Evolutionary conservation across 164 flowering plant genomes (phyloP).

Genomic region (Vitis rotundifolia): DNA sequence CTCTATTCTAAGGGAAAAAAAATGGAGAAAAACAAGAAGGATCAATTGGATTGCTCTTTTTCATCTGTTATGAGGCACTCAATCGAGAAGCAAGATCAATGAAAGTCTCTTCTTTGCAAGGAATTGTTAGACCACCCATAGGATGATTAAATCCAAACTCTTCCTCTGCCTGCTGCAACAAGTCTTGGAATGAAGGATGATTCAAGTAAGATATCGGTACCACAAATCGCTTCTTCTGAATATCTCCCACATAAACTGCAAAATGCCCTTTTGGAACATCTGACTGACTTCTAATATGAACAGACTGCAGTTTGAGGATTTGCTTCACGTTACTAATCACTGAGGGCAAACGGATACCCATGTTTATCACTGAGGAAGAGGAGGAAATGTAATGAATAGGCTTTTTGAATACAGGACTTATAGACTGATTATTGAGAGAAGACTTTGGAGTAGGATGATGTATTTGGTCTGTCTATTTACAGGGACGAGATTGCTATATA

Average conservation of each 20-base stretch:
- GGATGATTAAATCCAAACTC: conserved; percentile 24
- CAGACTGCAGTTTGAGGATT: background rate
- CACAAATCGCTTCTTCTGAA: conserved; percentile 13
- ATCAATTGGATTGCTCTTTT: background rate
- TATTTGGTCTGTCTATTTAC: too few relatives aligned
- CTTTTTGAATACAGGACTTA: too few relatives aligned
- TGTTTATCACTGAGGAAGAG: too few relatives aligned
- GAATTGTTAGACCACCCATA: conserved; percentile 26
- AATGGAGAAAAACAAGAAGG: background rate
- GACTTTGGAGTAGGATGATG: too few relatives aligned
- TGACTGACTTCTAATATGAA: too few relatives aligned
- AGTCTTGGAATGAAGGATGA: conserved; percentile 16
- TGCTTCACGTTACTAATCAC: too few relatives aligned
- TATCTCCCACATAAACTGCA: conserved; percentile 22
- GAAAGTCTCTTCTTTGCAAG: conserved; percentile 22
- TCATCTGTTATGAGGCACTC: background rate
- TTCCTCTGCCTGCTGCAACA: conserved; percentile 20
- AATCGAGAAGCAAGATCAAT: conserved; percentile 6
- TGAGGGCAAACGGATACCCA: too few relatives aligned
- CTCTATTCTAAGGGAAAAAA: too few relatives aligned
- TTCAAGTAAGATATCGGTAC: conserved; percentile 18
- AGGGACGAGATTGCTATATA: too few relatives aligned
- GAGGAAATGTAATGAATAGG: too few relatives aligned
- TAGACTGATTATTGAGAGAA: too few relatives aligned
- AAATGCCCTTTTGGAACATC: conserved; percentile 17